These are phyloP conservation scores for Cyphellophora attinorum DNA, from an alignment of 2,329 filamentous ascomycete genomes.

Conservation along the genomic window DNA sequence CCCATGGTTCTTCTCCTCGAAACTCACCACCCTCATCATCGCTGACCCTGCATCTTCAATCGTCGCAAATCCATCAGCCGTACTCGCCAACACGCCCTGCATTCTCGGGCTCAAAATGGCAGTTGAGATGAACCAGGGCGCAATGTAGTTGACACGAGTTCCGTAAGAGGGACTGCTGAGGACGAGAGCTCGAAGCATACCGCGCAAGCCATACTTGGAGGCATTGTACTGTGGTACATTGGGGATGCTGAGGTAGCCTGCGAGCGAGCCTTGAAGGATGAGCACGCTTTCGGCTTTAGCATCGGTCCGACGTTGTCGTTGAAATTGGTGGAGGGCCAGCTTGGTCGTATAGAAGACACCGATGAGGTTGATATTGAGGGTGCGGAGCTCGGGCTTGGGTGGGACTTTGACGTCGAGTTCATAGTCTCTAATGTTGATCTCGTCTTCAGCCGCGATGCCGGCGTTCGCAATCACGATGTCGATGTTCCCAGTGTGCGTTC, in stretches of 20 bases:
- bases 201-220: conserved; percentile 28
- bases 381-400: conserved; percentile 24
- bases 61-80: conserved; percentile 9
- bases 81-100: conserved; percentile 17
- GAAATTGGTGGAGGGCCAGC: conserved; percentile 25
- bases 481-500: conserved; percentile 44
- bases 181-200: conserved; percentile 27
- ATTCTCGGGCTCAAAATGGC: conserved; percentile 22
- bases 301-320: conserved; percentile 17
- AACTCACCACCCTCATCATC: conserved; percentile 9
- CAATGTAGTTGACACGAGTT: conserved; percentile 28
- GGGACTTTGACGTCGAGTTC: too few relatives aligned
- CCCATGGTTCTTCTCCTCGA: too few relatives aligned
- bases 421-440: conserved; percentile 19
- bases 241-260: conserved; percentile 25
- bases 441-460: conserved; percentile 42
- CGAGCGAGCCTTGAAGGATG: conserved; percentile 25
- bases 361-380: conserved; percentile 20
- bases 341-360: conserved; percentile 17
- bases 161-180: conserved; percentile 27
- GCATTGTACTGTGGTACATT: conserved; percentile 25
- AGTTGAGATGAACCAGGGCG: conserved; percentile 28
- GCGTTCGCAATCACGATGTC: conserved; percentile 60
- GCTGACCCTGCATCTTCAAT: conserved; percentile 12
- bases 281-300: conserved; percentile 18